Base-by-base conservation (phyloP, 2,329 filamentous ascomycete genomes). In the Colletotrichum cereale region DNA sequence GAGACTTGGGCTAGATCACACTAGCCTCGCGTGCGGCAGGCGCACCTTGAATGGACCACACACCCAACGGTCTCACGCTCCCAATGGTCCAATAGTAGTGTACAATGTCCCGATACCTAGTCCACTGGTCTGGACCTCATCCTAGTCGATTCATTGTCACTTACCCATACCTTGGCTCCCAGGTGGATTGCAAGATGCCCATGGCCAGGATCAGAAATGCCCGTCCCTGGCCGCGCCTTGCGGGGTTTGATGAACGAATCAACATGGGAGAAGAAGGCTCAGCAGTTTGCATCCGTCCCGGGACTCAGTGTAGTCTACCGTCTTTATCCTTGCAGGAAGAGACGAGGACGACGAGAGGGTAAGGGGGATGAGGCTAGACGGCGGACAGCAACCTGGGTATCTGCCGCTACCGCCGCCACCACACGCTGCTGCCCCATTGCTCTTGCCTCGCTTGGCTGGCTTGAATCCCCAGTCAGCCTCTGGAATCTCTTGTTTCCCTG, bases 161-260 rank as follows among this genome's bases (percentile, higher is more conserved):
- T 62, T 62, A 24, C 36, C 57, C 67, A 48, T 47, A 36, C 40
- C 34, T 42, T 38, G n/a, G 38, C 40, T 18, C 38, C 44, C 21
- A n/a, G 29, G 38, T 61, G 67, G 55, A n/a, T 14, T 56, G 55
- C 4, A n/a, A 38, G 5, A 62, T 36, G n/a, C 40, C 44, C 65
- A 68, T 48, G 36, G 36, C 57, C 57, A 42, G 42, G 58, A 34
- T 50, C 31, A 36, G 3, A 40, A 44, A 50, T 40, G 38, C 36
- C 58, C 58, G 38, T 47, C n/a, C 29, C 12, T 26, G 5, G 11
- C 60, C 16, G 21, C 24, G 56, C 16, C n/a, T 0, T 8, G 21
- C n/a, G 29, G 57, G n/a, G 16, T 55, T 44, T 40, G 29, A 44
- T 24, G n/a, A 14, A 47, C 62, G 34, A 69, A 66, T 66, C n/a